A percentile compares a stretch with the other conserved stretches of the same genome.
Conservation (phyloP, 371 early-diverging fungal genomes). For the Dichotomocladium elegans region DNA sequence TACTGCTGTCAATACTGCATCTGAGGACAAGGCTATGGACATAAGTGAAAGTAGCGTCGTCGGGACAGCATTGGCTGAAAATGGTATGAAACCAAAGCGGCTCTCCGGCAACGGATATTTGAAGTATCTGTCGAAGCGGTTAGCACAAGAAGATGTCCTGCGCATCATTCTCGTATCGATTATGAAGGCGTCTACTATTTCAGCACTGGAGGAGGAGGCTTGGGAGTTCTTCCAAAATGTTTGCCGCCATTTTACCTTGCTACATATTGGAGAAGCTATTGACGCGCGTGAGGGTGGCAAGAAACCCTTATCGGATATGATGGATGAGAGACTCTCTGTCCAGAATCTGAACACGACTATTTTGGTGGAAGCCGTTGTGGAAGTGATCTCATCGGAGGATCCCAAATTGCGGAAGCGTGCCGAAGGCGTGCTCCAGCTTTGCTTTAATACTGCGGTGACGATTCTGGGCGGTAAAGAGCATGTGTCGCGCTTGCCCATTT, state of each 20-base stretch:
- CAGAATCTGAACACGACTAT: conserved; percentile 55
- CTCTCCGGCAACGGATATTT: conserved; percentile 39
- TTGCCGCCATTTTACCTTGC: conserved; percentile 72
- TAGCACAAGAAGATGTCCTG: conserved; percentile 68
- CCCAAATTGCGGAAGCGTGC: conserved; percentile 61
- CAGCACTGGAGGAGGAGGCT: conserved; percentile 64
- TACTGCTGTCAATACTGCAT: neutral
- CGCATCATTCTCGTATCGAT: conserved; percentile 60
- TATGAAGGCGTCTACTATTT: conserved; percentile 63
- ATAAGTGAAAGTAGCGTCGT: conserved; percentile 33
- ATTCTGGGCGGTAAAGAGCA: conserved; percentile 58
- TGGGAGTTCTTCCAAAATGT: conserved; percentile 64
- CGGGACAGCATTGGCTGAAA: conserved; percentile 25
- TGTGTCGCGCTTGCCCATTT: conserved; percentile 66
- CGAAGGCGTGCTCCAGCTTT: conserved; percentile 59
- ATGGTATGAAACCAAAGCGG: conserved; percentile 38
- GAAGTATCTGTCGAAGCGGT: conserved; percentile 44
- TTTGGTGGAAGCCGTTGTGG: conserved; percentile 78
- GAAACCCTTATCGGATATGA: conserved; percentile 45
- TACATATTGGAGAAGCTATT: conserved; percentile 66
- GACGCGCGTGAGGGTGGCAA: conserved; percentile 52
- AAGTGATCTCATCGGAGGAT: conserved; percentile 72
- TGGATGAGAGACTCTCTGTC: conserved; percentile 40
- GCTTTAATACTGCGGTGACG: conserved; percentile 61
- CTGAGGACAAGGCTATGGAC: conserved; percentile 1